A percentile compares a stretch with the other conserved stretches of the same genome.
Evolutionary conservation across 1,284 basidiomycete species (phyloP).

Genomic region (Erythrobasidium hasegawianum): DNA sequence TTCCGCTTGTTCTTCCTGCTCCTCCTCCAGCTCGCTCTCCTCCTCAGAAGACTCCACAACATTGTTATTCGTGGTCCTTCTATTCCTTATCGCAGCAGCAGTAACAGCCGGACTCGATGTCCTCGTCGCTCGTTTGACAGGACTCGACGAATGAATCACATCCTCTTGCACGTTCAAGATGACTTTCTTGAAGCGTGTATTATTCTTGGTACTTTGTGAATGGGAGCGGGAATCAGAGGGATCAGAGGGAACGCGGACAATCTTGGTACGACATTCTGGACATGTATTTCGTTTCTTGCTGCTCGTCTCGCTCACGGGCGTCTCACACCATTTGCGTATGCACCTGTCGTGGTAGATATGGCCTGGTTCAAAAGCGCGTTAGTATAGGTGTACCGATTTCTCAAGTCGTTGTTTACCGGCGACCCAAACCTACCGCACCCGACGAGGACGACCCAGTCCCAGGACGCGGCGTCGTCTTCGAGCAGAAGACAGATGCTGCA

Average conservation of each 20-base stretch:
- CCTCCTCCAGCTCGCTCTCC: too few relatives aligned
- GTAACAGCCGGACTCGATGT: not conserved
- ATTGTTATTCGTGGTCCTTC: conserved; percentile 1
- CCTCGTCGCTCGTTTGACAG: conserved; percentile 3
- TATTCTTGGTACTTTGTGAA: conserved; percentile 6
- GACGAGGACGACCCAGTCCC: conserved; percentile 21
- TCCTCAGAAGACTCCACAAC: too few relatives aligned
- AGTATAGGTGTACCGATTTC: too few relatives aligned
- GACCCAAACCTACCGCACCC: conserved; percentile 29
- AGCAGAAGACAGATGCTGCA: conserved; percentile 21
- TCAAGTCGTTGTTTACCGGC: too few relatives aligned
- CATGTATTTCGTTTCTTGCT: conserved; percentile 14
- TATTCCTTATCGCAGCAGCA: not conserved
- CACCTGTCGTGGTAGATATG: conserved; percentile 23
- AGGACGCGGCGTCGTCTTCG: not conserved
- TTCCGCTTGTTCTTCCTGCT: too few relatives aligned
- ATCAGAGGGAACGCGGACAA: not conserved
- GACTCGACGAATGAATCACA: conserved; percentile 1
- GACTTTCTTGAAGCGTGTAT: conserved; percentile 24
- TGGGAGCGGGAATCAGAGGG: not conserved
- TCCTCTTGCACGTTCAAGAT: conserved; percentile 10
- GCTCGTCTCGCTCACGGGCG: not conserved
- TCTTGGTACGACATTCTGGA: conserved; percentile 17
- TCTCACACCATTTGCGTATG: conserved; percentile 18
- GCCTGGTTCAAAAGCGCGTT: too few relatives aligned